phyloP scores from a whole-genome alignment of 768 basidiomycete species.

The Pulveroboletus ravenelii region DNA sequence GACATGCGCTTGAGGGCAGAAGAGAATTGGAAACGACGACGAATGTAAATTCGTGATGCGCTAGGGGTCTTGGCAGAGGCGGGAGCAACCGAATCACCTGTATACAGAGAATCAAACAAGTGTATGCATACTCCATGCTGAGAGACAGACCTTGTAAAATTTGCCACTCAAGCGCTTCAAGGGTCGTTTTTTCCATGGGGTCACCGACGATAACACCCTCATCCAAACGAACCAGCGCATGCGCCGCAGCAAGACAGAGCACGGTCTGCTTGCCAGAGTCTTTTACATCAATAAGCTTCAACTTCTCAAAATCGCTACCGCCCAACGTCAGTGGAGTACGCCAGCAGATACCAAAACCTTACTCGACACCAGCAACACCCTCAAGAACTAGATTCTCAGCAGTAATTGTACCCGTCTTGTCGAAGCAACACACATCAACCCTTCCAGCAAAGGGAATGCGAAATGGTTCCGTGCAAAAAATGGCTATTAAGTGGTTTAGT shows the following conservation, averaged over 20 bases:
- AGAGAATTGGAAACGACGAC: slow-evolving; percentile 95
- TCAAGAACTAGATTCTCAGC: slow-evolving; percentile 93
- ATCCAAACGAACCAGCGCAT: slow-evolving; percentile 90
- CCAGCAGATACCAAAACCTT: slow-evolving; percentile 27
- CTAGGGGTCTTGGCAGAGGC: slow-evolving; percentile 46
- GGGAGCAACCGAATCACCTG: slow-evolving; percentile 68
- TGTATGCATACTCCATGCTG: neutral
- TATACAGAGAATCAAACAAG: neutral
- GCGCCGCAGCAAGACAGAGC: slow-evolving; percentile 86
- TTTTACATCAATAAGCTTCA: slow-evolving; percentile 73
- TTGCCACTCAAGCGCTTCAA: slow-evolving; percentile 89
- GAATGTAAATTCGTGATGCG: slow-evolving; percentile 62
- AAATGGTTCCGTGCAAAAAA: slow-evolving; percentile 99
- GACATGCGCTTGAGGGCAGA: slow-evolving; percentile 98
- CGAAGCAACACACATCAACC: slow-evolving; percentile 98
- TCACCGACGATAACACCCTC: slow-evolving; percentile 94
- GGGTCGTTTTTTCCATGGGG: slow-evolving; percentile 97
- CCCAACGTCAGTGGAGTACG: slow-evolving; percentile 2
- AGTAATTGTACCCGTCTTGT: slow-evolving; percentile 99
- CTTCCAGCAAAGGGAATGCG: slow-evolving; percentile 93
- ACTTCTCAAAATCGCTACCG: slow-evolving; percentile 51
- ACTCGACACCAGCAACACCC: slow-evolving; percentile 91
- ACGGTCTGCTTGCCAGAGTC: slow-evolving; percentile 75
- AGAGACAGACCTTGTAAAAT: slow-evolving; percentile 53
- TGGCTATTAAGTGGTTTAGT: slow-evolving; percentile 50